A percentile compares a stretch with the other conserved stretches of the same genome.
These are phyloP conservation scores for Datura wrightii DNA, from an alignment of 257 asterid genomes.

Conservation along the genomic window DNA sequence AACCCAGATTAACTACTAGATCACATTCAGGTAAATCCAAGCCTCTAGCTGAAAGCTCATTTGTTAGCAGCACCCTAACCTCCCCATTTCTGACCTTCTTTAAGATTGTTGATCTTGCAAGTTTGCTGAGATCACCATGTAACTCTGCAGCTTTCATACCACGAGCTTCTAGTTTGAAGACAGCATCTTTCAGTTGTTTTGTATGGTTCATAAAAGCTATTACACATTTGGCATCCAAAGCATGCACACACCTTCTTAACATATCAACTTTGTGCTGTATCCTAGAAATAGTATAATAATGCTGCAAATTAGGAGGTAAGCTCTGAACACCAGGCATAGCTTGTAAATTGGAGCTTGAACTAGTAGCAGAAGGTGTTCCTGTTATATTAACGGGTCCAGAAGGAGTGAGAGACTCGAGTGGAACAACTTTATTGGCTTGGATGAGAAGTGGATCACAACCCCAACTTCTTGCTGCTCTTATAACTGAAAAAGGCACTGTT, in stretches of 20 bases:
- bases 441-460: slow-evolving; percentile 86
- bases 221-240: slow-evolving; percentile 83
- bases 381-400: slow-evolving; percentile 47
- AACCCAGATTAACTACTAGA: slow-evolving; percentile 87
- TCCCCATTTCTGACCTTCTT: slow-evolving; percentile 82
- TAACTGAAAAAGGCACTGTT: slow-evolving; percentile 89
- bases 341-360: slow-evolving; percentile 41
- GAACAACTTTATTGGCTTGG: slow-evolving; percentile 70
- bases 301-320: slow-evolving; percentile 85
- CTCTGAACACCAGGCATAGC: slow-evolving; percentile 62
- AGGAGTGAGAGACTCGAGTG: slow-evolving; percentile 61
- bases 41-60: slow-evolving; percentile 96
- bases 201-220: slow-evolving; percentile 94
- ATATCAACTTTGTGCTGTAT: slow-evolving; percentile 91
- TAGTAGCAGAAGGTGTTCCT: slow-evolving; percentile 49
- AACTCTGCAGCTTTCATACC: slow-evolving; percentile 88
- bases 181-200: slow-evolving; percentile 83
- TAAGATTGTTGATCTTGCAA: slow-evolving; percentile 74
- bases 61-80: slow-evolving; percentile 80
- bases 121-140: slow-evolving; percentile 90
- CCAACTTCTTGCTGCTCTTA: slow-evolving; percentile 94
- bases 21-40: slow-evolving; percentile 95
- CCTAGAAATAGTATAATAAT: slow-evolving; percentile 75
- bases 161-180: slow-evolving; percentile 90
- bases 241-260: slow-evolving; percentile 80